phyloP scores from a whole-genome alignment of 306 rosid genomes.

The Purshia tridentata region DNA sequence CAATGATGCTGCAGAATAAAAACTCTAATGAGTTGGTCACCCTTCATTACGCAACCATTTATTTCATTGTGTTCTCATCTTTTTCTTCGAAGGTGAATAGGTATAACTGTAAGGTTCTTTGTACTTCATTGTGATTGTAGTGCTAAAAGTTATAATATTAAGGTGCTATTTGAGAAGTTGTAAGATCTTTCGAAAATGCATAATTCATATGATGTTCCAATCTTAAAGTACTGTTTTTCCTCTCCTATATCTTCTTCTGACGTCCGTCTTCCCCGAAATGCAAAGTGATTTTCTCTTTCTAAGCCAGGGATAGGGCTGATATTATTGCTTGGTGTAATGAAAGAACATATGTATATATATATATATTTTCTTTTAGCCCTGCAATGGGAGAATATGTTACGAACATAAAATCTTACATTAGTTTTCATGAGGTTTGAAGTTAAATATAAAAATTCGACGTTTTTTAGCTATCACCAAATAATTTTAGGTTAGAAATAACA shows the following conservation, averaged over 20 bases:
- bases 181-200: slow-evolving; percentile 25
- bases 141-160: background rate
- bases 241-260: background rate
- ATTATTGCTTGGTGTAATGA: too few species aligned
- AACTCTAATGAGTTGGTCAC: slow-evolving; percentile 17
- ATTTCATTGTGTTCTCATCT: slow-evolving; percentile 21
- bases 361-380: too few species aligned
- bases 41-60: slow-evolving; percentile 18
- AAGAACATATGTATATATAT: too few species aligned
- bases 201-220: slow-evolving; percentile 23
- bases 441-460: too few species aligned
- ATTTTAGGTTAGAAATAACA: too few species aligned
- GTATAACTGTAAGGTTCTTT: slow-evolving; percentile 11
- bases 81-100: background rate
- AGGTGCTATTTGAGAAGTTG: slow-evolving; percentile 4
- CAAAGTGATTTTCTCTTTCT: too few species aligned
- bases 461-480: too few species aligned
- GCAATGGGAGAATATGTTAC: too few species aligned
- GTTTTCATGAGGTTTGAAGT: too few species aligned
- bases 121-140: slow-evolving; percentile 7
- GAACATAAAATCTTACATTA: too few species aligned
- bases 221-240: slow-evolving; percentile 9
- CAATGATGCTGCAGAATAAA: slow-evolving; percentile 55
- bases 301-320: too few species aligned
- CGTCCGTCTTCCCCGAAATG: background rate